These are phyloP conservation scores for Nematodospora anomalae DNA, from an alignment of 1,139 yeast genomes.

Conservation along the genomic window DNA sequence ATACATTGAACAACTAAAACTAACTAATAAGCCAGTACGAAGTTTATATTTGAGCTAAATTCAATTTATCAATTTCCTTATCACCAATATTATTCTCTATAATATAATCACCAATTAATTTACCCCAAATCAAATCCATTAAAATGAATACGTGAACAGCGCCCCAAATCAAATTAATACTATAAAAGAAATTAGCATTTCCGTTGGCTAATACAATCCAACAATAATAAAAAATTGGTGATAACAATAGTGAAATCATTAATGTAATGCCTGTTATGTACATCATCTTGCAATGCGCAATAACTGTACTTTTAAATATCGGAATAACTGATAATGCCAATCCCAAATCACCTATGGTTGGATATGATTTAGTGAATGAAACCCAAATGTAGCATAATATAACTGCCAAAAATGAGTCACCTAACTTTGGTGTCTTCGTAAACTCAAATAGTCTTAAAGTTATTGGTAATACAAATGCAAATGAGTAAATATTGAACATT, in stretches of 20 bases:
- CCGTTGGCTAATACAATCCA: conserved; percentile 97
- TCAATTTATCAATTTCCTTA: conserved; percentile 20
- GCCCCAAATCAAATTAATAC: conserved; percentile 82
- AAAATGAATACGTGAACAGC: conserved; percentile 67
- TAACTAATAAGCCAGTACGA: background rate
- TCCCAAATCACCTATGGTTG: conserved; percentile 83
- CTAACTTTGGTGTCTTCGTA: conserved; percentile 13
- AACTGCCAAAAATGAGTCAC: conserved; percentile 66
- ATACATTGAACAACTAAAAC: background rate
- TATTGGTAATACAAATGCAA: conserved; percentile 69
- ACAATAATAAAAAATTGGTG: conserved; percentile 88
- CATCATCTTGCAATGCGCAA: conserved; percentile 36
- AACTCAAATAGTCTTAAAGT: conserved; percentile 60
- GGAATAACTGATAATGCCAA: conserved; percentile 63
- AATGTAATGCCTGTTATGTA: conserved; percentile 41
- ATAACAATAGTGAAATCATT: conserved; percentile 44
- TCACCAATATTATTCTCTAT: conserved; percentile 32
- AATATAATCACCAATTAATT: conserved; percentile 69
- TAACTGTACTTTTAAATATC: conserved; percentile 47
- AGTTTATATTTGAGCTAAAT: conserved; percentile 42
- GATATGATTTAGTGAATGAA: conserved; percentile 79
- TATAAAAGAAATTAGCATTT: conserved; percentile 93
- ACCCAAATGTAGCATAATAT: conserved; percentile 65
- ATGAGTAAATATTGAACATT: conserved; percentile 77
- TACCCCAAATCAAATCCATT: conserved; percentile 83